Base-by-base conservation (phyloP, 1,139 yeast species). In the Wickerhamiella pararugosa region DNA sequence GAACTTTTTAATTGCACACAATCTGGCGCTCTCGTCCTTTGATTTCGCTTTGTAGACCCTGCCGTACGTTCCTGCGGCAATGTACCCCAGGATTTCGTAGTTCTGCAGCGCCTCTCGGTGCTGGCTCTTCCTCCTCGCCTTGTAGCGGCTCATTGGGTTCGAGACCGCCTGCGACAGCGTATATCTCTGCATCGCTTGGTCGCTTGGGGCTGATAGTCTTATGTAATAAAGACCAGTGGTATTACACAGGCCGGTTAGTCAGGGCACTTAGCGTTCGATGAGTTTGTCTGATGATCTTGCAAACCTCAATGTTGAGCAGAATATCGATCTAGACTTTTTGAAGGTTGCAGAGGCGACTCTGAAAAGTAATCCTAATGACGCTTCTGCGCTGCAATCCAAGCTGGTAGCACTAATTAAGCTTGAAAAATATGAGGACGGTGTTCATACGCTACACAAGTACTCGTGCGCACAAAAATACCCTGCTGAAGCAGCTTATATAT, bases 11-110 rank as follows among this genome's bases (percentile, higher is more conserved):
- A 90, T 87, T n/a, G 98, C 98, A 58, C 47, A 34, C 41, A 33
- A 32, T 25, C 39, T 11, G 37, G 29, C 36, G 21, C 21, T 15
- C 21, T 15, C 21, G 34, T 26, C 51, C 38, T 49, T 49, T 28
- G 70, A 64, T 49, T 71, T 73, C 10, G 97, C 97, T 58, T 90
- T 90, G 64, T 86, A 92, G 28, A 90, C 99, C 50, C 92, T 53
- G 26, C 99, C 99, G 60, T 90, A 90, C 0, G 99, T 90, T 33
- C 99, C 99, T 1, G 98, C 95, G 0, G 98, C 98, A 47, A 90
- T 92, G 60, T 90, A 90, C 0, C 99, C 99, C 29, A 84, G 65
- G 47, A 92, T 80, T 49, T 80, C 87, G 60, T 87, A 90, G 51
- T 79, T 79, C 38, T 80, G 77, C 28, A 84, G 63, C 2, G 90